These are phyloP conservation scores for Daedaleopsis nitida DNA, from an alignment of 768 basidiomycete genomes.

Conservation along the genomic window DNA sequence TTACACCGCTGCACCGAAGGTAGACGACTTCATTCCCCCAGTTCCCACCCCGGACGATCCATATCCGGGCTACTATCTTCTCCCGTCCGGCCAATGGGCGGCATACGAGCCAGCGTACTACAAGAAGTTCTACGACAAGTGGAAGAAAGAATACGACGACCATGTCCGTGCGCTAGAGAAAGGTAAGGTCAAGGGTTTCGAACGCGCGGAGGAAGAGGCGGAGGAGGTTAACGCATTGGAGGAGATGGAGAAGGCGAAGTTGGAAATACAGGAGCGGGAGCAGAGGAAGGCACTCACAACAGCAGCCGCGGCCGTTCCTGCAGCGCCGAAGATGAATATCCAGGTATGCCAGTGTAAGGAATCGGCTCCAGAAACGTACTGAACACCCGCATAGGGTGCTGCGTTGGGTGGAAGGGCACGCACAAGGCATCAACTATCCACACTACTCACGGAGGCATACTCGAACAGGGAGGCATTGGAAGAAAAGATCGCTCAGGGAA, in stretches of 20 bases:
- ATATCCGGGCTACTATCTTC: slow-evolving; percentile 86
- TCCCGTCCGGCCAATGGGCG: slow-evolving; percentile 80
- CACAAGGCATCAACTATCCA: slow-evolving; percentile 77
- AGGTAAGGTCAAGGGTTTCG: slow-evolving; percentile 66
- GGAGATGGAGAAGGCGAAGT: slow-evolving; percentile 79
- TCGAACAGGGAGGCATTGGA: slow-evolving; percentile 81
- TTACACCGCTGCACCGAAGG: slow-evolving; percentile 59
- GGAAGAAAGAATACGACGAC: slow-evolving; percentile 71
- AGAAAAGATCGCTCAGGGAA: slow-evolving; percentile 80
- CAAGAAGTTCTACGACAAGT: slow-evolving; percentile 64
- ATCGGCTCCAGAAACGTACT: not conserved
- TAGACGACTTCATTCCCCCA: slow-evolving; percentile 71
- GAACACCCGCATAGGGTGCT: slow-evolving; percentile 58
- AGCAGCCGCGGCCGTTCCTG: slow-evolving; percentile 53
- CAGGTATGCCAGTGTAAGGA: slow-evolving; percentile 47
- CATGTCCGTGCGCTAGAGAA: slow-evolving; percentile 77
- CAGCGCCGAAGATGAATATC: slow-evolving; percentile 81
- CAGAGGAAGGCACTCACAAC: slow-evolving; percentile 74
- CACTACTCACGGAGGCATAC: slow-evolving; percentile 81
- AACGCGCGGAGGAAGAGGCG: slow-evolving; percentile 59
- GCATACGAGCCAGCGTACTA: slow-evolving; percentile 75
- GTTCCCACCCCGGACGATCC: slow-evolving; percentile 74
- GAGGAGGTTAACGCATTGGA: slow-evolving; percentile 63
- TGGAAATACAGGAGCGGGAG: slow-evolving; percentile 74
- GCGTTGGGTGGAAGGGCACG: slow-evolving; percentile 71